Evolutionary conservation across 129 eudicot species (phyloP).

Genomic region (Artemisia annua): DNA sequence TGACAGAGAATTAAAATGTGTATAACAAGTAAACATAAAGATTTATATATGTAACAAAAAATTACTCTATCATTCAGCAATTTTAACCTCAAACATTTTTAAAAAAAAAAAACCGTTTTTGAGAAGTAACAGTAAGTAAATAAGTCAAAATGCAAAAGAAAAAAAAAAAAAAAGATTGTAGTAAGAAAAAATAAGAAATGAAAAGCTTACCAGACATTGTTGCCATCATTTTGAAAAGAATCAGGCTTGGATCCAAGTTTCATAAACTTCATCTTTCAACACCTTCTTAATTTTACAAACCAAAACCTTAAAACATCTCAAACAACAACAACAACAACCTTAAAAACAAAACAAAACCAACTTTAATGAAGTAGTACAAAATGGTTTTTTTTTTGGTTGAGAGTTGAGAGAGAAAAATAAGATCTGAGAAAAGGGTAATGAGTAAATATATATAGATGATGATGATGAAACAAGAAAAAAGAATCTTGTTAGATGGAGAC

Average conservation of each 20-base stretch:
- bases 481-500: constrained; percentile 57
- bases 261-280: constrained; percentile 89
- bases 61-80: no score
- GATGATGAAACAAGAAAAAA: constrained; percentile 30
- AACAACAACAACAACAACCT: constrained; percentile 18
- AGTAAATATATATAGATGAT: constrained; percentile 45
- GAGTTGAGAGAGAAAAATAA: constrained; percentile 38
- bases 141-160: neutral
- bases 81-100: no score
- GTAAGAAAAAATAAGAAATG: neutral
- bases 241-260: constrained; percentile 99
- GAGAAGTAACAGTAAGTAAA: no score
- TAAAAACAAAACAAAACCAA: constrained; percentile 26
- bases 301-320: constrained; percentile 8
- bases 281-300: constrained; percentile 23
- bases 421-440: constrained; percentile 50
- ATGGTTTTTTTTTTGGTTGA: neutral
- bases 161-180: neutral
- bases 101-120: no score
- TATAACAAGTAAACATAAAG: no score
- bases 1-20: no score
- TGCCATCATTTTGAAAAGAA: constrained; percentile 77
- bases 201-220: constrained; percentile 67
- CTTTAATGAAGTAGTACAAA: constrained; percentile 23
- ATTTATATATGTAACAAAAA: no score